Evolutionary conservation across 148 eudicot species (phyloP), one percentile per base, ranked within the genome.

Genomic region (Camellia lanceoleosa): DNA sequence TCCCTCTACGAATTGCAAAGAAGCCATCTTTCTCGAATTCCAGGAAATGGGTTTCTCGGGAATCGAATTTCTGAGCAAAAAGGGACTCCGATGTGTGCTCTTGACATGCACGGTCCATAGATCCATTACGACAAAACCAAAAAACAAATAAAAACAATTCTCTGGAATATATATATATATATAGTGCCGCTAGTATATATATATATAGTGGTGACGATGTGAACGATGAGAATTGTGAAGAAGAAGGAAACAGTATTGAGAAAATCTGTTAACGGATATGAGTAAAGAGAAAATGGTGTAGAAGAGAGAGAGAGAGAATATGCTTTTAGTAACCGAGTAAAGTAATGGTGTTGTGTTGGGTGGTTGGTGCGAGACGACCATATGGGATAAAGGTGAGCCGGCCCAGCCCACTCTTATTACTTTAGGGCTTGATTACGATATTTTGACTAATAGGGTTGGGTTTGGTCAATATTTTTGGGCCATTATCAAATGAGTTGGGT

Each of bases 101-200:
- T 89, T 91, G 60, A 90, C 90, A 71, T 87, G 94, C 65, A 91
- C 88, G 20, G 92, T 87, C 84, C 92, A 90, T 54, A 90, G 92
- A 93, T 91, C 93, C 97, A 93, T 93, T 30, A 30, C 38, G 38
- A 30, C 1, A 30, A 30, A 30, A 30, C 38, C 38, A 30, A 30
- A 30, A 30, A 30, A 1, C 19, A 20, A 3, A 76, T 6, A 1
- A 23, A 62, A 60, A 0, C 0, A 16, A 20, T 3, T 30, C 23
- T 10, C 11, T 54, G 30, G 23, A 16, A 74, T 41, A 58, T 42
- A 30, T 8, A 74, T 42, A 30, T 30, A 23, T 23, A 23, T 61
- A 38, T 9, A 44, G 43, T 43, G 68, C 54, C 10, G 41, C 7
- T 3, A 18, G 52, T 10, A 59, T 58, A 15, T 73, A 54, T 18